phyloP scores from a whole-genome alignment of 495 filamentous ascomycete species.

The Neurospora sublineolata region DNA sequence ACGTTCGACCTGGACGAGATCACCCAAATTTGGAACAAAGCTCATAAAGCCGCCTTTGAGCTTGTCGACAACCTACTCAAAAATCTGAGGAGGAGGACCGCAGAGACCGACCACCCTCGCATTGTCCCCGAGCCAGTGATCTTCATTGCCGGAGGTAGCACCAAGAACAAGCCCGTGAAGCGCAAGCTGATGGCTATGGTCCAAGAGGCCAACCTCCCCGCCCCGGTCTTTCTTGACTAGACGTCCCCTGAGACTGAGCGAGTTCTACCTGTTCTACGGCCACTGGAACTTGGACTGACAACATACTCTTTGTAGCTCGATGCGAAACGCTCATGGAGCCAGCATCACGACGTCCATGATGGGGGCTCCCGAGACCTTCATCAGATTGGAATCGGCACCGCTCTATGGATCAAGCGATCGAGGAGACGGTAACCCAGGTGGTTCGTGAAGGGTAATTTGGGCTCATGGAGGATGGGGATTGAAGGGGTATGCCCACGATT shows the following conservation, averaged over 20 bases:
- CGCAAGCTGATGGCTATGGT: neutral
- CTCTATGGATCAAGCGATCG: neutral
- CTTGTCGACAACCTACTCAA: neutral
- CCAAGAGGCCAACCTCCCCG: neutral
- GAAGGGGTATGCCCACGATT: neutral
- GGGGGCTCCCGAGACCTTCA: neutral
- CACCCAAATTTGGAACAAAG: neutral
- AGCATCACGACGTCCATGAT: neutral
- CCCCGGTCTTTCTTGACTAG: neutral
- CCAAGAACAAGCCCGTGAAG: neutral
- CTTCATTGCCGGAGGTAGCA: neutral
- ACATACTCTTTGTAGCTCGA: neutral
- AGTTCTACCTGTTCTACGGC: neutral
- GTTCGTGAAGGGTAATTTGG: neutral
- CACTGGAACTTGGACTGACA: neutral
- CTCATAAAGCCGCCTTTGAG: neutral
- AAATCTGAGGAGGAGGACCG: neutral
- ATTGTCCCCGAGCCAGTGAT: neutral
- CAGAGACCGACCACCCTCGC: neutral
- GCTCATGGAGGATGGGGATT: neutral
- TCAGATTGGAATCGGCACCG: neutral
- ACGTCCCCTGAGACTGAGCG: neutral
- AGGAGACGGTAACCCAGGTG: neutral
- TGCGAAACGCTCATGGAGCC: neutral
- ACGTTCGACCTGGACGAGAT: neutral